Evolutionary conservation across 2,329 filamentous ascomycete species (phyloP).

Genomic region (Aspergillus sp.): DNA sequence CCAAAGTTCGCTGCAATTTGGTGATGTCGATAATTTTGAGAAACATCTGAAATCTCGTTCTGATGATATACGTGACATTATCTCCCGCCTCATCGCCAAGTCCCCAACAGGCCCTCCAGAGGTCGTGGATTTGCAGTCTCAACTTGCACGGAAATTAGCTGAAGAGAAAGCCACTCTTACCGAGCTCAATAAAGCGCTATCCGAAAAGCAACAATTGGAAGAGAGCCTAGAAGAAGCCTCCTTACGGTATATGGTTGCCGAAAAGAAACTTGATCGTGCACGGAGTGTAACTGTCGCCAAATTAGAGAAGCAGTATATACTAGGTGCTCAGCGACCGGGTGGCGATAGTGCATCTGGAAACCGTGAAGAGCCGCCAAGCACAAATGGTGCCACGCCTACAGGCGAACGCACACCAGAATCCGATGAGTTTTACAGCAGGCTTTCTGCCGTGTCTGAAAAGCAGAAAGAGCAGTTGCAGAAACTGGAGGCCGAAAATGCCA

Average conservation of each 20-base stretch:
- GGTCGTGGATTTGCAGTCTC: constrained; percentile 69
- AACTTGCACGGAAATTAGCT: constrained; percentile 73
- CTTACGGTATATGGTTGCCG: constrained; percentile 87
- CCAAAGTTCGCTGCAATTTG: constrained; percentile 56
- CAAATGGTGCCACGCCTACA: constrained; percentile 56
- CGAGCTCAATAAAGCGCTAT: constrained; percentile 71
- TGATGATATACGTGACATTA: constrained; percentile 71
- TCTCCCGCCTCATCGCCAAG: constrained; percentile 65
- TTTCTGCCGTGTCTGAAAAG: constrained; percentile 72
- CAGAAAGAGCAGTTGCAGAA: constrained; percentile 86
- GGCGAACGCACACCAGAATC: constrained; percentile 64
- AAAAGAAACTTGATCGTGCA: constrained; percentile 87
- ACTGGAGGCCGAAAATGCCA: constrained; percentile 73
- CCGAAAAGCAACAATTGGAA: constrained; percentile 80
- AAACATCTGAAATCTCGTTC: constrained; percentile 76
- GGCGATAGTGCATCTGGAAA: constrained; percentile 50
- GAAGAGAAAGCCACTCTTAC: constrained; percentile 78
- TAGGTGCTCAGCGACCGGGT: constrained; percentile 57
- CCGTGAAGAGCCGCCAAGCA: constrained; percentile 52
- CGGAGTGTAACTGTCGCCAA: constrained; percentile 90
- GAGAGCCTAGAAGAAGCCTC: constrained; percentile 87
- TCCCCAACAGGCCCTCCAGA: constrained; percentile 59
- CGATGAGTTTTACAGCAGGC: constrained; percentile 74
- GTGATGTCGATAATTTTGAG: constrained; percentile 65
- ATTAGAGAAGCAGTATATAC: constrained; percentile 82